Conservation (phyloP, 176 grass and related monocot species). For the Hsuehochloa calcarea region DNA sequence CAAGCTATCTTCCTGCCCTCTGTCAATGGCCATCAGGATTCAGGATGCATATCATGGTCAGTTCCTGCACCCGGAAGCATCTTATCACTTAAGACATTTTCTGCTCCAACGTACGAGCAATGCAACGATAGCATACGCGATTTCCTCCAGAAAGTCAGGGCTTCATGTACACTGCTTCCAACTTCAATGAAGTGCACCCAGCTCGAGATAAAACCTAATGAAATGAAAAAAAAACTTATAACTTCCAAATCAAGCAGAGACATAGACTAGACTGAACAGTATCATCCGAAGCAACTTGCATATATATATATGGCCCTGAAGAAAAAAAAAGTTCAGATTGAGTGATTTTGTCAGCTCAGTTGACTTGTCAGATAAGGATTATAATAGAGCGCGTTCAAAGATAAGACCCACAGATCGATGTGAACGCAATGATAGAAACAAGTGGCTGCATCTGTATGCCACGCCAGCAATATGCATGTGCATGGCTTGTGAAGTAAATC, state of each 20-base stretch:
- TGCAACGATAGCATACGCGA: constrained; percentile 5
- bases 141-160: constrained; percentile 35
- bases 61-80: constrained; percentile 35
- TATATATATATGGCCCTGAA: background rate
- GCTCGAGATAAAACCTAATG: constrained; percentile 6
- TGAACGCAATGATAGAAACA: constrained; percentile 31
- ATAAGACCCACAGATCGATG: constrained; percentile 38
- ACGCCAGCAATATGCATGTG: background rate
- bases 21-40: background rate
- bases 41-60: background rate
- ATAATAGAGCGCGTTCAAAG: constrained; percentile 8
- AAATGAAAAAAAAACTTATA: background rate
- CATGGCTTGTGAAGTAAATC: constrained; percentile 26
- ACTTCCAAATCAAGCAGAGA: background rate
- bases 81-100: constrained; percentile 20
- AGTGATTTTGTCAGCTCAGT: constrained; percentile 15
- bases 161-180: constrained; percentile 13
- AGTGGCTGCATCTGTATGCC: background rate
- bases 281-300: constrained; percentile 16
- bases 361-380: constrained; percentile 32
- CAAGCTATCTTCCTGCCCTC: constrained; percentile 12
- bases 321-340: constrained; percentile 14
- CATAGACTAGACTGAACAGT: constrained; percentile 4
- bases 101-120: constrained; percentile 16
- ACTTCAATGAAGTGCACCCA: constrained; percentile 16